phyloP scores from a whole-genome alignment of 225 moss, liverwort and hornwort genomes.

The Takakia lepidozioides region DNA sequence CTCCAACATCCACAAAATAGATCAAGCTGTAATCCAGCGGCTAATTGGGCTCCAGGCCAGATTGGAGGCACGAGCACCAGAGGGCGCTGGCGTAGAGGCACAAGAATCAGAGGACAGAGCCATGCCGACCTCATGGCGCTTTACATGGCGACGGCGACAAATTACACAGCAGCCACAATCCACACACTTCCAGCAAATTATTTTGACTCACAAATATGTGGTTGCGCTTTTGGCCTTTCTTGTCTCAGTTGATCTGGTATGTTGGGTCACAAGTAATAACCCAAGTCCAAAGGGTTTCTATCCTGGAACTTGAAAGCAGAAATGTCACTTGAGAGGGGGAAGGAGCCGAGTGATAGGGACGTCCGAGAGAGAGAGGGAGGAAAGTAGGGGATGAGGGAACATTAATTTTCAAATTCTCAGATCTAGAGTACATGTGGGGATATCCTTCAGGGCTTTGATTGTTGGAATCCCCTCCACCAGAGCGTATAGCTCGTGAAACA shows the following conservation, averaged over 20 bases:
- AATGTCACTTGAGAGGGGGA: too few species aligned
- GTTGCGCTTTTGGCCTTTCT: conserved; percentile 60
- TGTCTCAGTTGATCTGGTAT: conserved; percentile 58
- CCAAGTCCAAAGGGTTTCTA: too few species aligned
- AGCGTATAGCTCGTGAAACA: too few species aligned
- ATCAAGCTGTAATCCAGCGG: not conserved
- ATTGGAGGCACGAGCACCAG: not conserved
- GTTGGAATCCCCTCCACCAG: too few species aligned
- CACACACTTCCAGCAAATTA: conserved; percentile 52
- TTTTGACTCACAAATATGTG: conserved; percentile 65
- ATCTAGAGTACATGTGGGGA: not conserved
- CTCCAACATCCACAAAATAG: too few species aligned
- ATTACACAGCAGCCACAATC: conserved; percentile 34
- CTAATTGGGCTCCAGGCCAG: not conserved
- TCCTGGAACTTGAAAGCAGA: too few species aligned
- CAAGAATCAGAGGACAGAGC: conserved; percentile 9
- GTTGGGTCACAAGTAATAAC: too few species aligned
- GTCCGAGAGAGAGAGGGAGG: too few species aligned
- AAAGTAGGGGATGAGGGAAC: too few species aligned
- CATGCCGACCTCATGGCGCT: conserved; percentile 49
- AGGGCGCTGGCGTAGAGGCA: not conserved
- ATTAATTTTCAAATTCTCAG: too few species aligned
- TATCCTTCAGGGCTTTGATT: not conserved
- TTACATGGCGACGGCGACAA: conserved; percentile 29
- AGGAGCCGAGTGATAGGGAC: too few species aligned